Evolutionary conservation across 768 basidiomycete species (phyloP), one percentile per base, ranked within the genome.

Genomic region (Dentipellis sp.): DNA sequence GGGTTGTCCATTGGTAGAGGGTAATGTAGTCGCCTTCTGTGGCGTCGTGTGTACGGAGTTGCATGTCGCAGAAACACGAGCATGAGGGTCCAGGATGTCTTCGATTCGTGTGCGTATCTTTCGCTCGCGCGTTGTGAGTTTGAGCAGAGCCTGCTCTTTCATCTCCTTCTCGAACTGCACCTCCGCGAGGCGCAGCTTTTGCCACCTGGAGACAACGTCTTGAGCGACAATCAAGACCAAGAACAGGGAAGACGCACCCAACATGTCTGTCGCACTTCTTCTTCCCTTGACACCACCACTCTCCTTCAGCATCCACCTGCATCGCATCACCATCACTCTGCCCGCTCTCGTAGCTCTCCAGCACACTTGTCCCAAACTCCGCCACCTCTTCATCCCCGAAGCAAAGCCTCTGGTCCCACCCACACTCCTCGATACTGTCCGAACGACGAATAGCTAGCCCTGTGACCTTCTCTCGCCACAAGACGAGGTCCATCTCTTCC

Each of bases 321-420:
- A 69, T 72, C 47, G 73, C 75, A 36, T 75, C 73, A 68, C 68
- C 75, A 74, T 17, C 66, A 70, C 53, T 74, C 72, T 71, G 1
- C 61, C 68, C 36, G 69, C 71, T 52, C 56, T 74, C 73, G 59
- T 91, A 90, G 62, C 82, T 84, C 65, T 90, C 84, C 63, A 89
- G 62, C 22, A 84, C 86, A 14, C 78, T 79, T 2, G 70, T 72
- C 9, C 82, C 86, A 67, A 83, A 86, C 50, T 85, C 86, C 38
- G 71, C 77, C 75, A 82, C 91, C 66, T 90, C 88, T 56, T 84
- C 82, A 49, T 91, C 88, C n/a, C 85, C 85, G 65, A 86, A 84
- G 58, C 87, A 87, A 21, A 97, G 74, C 34, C 93, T 77, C 63
- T 85, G 83, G 67, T 97, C 93, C 84, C 92, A 94, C 4, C 94